Evolutionary conservation across 1,139 yeast genomes (phyloP).

Genomic region (Pichia sp.): DNA sequence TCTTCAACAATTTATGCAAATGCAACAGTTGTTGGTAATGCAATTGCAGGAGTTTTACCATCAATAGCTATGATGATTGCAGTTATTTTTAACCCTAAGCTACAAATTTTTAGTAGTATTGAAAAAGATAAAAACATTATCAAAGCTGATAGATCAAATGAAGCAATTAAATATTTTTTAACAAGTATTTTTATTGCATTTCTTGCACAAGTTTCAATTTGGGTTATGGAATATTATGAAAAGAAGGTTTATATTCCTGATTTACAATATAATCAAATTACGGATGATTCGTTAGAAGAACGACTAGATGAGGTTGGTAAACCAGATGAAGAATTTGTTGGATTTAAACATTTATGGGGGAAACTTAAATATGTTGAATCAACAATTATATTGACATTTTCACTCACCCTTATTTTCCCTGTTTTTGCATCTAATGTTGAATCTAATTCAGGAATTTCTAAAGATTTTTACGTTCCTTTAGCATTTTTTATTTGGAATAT

Average conservation of each 20-base stretch:
- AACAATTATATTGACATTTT: conserved; percentile 69
- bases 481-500: conserved; percentile 80
- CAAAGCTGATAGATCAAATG: conserved; percentile 16
- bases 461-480: conserved; percentile 62
- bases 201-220: conserved; percentile 33
- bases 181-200: conserved; percentile 61
- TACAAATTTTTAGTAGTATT: neutral
- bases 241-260: neutral
- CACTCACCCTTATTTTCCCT: conserved; percentile 78
- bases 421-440: conserved; percentile 76
- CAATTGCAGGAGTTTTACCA: conserved; percentile 88
- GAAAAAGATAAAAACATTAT: neutral
- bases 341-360: conserved; percentile 42
- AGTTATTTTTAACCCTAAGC: conserved; percentile 33
- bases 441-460: conserved; percentile 37
- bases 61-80: conserved; percentile 67
- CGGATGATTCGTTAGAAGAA: no score
- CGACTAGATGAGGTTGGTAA: neutral
- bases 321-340: conserved; percentile 4
- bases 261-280: no score
- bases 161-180: conserved; percentile 50
- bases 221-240: conserved; percentile 31
- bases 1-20: conserved; percentile 70
- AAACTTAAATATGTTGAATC: conserved; percentile 58
- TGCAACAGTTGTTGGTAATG: conserved; percentile 92